phyloP scores from a whole-genome alignment of 225 moss, liverwort and hornwort species.

The Marchantia polymorpha region DNA sequence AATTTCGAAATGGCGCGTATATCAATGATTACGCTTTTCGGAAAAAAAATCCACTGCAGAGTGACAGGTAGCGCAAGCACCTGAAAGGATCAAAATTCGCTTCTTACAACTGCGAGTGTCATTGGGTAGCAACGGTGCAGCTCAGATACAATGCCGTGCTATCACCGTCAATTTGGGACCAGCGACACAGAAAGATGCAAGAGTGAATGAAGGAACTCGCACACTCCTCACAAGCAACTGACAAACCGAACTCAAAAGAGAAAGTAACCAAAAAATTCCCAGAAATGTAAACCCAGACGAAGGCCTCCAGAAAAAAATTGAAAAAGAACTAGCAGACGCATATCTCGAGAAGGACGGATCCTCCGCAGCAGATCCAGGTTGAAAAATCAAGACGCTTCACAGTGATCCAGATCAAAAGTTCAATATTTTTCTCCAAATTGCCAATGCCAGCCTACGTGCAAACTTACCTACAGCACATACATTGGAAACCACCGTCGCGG shows the following conservation, averaged over 20 bases:
- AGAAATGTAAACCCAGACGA: not conserved
- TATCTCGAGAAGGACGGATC: not conserved
- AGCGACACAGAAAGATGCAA: not conserved
- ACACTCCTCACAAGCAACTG: too few species aligned
- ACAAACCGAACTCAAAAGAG: not conserved
- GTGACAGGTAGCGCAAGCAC: not conserved
- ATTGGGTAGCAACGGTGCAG: not conserved
- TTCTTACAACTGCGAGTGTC: not conserved
- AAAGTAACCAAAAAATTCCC: not conserved
- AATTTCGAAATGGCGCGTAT: not conserved
- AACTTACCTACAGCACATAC: conserved; percentile 6
- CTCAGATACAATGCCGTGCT: not conserved
- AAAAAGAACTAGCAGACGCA: not conserved
- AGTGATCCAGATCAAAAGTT: not conserved
- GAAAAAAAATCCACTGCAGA: not conserved
- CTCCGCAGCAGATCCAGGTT: conserved; percentile 1
- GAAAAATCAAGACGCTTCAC: not conserved
- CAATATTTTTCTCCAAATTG: not conserved
- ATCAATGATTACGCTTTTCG: not conserved
- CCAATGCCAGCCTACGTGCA: not conserved
- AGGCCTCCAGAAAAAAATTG: not conserved
- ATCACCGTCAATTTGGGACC: not conserved
- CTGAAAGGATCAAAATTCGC: not conserved
- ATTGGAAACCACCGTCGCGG: not conserved
- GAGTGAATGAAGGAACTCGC: not conserved